A percentile compares a stretch with the other conserved stretches of the same genome.
These are phyloP conservation scores for Fistulifera pelliculosa DNA, from an alignment of 108 stramenopile genomes.

Conservation along the genomic window DNA sequence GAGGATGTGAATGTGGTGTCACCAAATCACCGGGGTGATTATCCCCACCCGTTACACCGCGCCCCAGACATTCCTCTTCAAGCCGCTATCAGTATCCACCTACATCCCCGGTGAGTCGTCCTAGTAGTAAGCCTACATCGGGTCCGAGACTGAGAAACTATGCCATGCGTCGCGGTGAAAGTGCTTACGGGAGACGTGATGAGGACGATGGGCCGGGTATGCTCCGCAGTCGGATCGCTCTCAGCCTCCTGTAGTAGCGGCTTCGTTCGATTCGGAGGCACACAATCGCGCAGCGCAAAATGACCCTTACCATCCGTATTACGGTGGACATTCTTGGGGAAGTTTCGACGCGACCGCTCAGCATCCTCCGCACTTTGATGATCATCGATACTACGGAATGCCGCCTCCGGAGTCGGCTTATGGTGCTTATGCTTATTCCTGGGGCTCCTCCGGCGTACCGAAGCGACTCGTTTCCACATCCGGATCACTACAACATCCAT, in stretches of 20 bases:
- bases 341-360: conserved; percentile 36
- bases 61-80: conserved; percentile 5
- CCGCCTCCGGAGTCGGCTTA: conserved; percentile 19
- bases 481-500: conserved; percentile 11
- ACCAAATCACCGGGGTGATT: conserved; percentile 27
- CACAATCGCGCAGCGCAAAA: conserved; percentile 7
- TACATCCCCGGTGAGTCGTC: conserved; percentile 33
- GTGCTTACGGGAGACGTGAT: not conserved
- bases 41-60: conserved; percentile 5
- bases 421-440: conserved; percentile 1
- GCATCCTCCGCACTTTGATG: conserved; percentile 30
- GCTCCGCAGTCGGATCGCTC: conserved; percentile 23
- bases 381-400: conserved; percentile 36
- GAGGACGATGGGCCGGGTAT: not conserved
- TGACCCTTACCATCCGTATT: conserved; percentile 16
- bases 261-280: conserved; percentile 40
- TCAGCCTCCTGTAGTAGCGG: conserved; percentile 18
- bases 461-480: conserved; percentile 13
- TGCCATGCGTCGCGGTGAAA: conserved; percentile 21
- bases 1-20: conserved; percentile 51
- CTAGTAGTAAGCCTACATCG: conserved; percentile 11
- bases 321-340: conserved; percentile 27
- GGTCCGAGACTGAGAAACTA: conserved; percentile 28
- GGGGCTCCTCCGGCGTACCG: not conserved
- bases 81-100: conserved; percentile 38